Percentiles rank a stretch among this genome's conserved stretches.
Conservation (phyloP, 495 filamentous ascomycete genomes). For the Pseudoneurospora amorphoporcata region DNA sequence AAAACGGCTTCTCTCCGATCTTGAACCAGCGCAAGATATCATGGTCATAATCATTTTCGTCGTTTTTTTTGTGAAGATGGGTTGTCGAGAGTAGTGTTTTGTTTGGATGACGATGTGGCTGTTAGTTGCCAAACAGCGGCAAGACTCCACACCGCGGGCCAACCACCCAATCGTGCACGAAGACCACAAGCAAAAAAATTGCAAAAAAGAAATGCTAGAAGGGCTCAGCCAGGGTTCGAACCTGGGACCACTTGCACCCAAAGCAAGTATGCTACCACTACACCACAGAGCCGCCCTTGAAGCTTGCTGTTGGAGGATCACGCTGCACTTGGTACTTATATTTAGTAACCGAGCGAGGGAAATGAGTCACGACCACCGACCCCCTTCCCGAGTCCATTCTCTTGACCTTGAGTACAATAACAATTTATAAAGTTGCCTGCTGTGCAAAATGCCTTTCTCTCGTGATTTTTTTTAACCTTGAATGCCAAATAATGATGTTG, state of each 20-base stretch:
- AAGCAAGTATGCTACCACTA: neutral
- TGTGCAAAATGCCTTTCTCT: too few relatives aligned
- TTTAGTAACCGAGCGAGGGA: neutral
- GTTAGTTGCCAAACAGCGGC: neutral
- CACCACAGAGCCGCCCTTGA: neutral
- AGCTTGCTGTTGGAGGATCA: neutral
- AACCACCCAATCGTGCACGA: neutral
- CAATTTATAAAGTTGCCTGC: too few relatives aligned
- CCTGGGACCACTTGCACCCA: conserved; percentile 1
- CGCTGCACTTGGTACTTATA: rapidly evolving
- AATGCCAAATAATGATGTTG: too few relatives aligned
- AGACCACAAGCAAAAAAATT: neutral
- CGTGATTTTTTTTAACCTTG: too few relatives aligned
- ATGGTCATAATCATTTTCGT: neutral
- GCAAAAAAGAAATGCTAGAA: neutral
- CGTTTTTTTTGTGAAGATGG: neutral
- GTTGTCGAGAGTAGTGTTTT: neutral
- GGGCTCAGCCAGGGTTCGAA: neutral
- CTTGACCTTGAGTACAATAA: too few relatives aligned
- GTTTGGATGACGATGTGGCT: neutral
- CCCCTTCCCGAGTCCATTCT: too few relatives aligned
- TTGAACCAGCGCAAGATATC: neutral
- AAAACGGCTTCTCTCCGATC: neutral
- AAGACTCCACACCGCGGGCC: neutral
- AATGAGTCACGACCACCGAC: neutral